Conservation (phyloP, 257 asterid species). For the Solanum pimpinellifolium region DNA sequence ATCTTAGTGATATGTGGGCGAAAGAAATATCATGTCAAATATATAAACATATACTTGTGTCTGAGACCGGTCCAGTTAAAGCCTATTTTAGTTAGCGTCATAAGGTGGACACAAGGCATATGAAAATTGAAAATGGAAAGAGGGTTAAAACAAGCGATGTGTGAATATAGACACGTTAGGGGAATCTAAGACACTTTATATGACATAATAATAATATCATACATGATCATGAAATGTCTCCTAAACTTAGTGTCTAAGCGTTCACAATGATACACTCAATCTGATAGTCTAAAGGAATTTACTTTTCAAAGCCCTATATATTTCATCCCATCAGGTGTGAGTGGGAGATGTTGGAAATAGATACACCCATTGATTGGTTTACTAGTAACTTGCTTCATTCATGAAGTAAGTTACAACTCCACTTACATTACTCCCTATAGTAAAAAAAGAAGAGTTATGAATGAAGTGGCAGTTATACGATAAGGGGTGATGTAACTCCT, state of each 20-base stretch:
- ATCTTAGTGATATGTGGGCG: neutral
- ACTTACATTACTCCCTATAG: neutral
- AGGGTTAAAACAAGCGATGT: neutral
- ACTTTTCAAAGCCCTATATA: neutral
- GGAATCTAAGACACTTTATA: neutral
- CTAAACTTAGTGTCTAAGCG: neutral
- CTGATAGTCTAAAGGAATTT: too few relatives aligned
- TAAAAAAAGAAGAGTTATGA: too few relatives aligned
- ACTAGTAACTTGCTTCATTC: neutral
- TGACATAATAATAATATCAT: neutral
- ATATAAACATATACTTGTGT: too few relatives aligned
- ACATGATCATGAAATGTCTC: neutral
- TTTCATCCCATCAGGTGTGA: neutral
- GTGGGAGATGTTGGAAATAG: neutral
- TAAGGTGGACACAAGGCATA: too few relatives aligned
- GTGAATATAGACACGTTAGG: neutral
- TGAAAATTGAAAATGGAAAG: neutral
- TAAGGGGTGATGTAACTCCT: neutral
- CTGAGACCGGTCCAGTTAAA: too few relatives aligned
- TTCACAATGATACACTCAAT: too few relatives aligned
- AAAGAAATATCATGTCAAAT: neutral
- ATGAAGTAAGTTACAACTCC: neutral
- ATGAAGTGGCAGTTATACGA: neutral
- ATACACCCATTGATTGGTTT: neutral
- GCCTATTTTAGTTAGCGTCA: too few relatives aligned